Evolutionary conservation across 164 flowering plant genomes (phyloP).

Genomic region (Vitis vinifera): ASM3070453v1 NC_081822.1:5800501-5801000

Average conservation of each 20-base stretch:
- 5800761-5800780: neutral
- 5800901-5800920: conserved; percentile 16
- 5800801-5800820: conserved; percentile 83
- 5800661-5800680: conserved; percentile 67
- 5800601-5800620: conserved; percentile 84
- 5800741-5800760: neutral
- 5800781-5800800: conserved; percentile 74
- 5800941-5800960: neutral
- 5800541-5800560: neutral
- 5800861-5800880: conserved; percentile 63
- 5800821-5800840: conserved; percentile 68
- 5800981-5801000: neutral
- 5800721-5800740: neutral
- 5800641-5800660: conserved; percentile 81
- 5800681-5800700: conserved; percentile 94
- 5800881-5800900: conserved; percentile 90
- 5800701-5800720: conserved; percentile 14
- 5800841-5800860: conserved; percentile 57
- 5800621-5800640: conserved; percentile 86
- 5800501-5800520: conserved; percentile 69
- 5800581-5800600: conserved; percentile 95
- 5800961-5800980: neutral
- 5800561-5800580: conserved; percentile 5
- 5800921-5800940: too few species aligned
- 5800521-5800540: neutral